These are phyloP conservation scores for Sporisorium iseilematis-ciliati DNA, from an alignment of 1,284 basidiomycete species.

Conservation along the genomic window DNA sequence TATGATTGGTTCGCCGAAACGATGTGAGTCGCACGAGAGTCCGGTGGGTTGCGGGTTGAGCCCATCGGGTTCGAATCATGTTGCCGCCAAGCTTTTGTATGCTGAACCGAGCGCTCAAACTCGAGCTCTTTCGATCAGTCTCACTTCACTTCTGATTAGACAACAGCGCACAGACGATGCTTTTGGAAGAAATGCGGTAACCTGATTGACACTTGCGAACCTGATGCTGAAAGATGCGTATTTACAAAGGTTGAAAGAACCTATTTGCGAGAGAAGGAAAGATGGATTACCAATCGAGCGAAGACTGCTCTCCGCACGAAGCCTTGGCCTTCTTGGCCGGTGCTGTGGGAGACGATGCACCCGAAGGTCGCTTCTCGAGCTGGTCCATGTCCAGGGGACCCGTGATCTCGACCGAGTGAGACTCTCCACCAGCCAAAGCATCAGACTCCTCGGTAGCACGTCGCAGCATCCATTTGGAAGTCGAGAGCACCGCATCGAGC, in stretches of 20 bases:
- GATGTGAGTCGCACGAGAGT: conserved; percentile 15
- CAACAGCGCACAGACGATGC: too few relatives aligned
- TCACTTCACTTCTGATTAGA: background rate
- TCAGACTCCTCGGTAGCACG: conserved; percentile 62
- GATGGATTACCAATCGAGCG: conserved; percentile 41
- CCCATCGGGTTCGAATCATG: background rate
- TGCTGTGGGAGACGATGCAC: conserved; percentile 4
- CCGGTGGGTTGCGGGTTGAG: background rate
- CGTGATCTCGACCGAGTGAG: conserved; percentile 50
- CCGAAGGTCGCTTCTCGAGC: conserved; percentile 16
- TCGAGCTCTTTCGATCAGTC: background rate
- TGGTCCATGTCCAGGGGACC: conserved; percentile 41
- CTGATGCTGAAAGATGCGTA: conserved; percentile 13
- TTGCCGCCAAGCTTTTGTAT: background rate
- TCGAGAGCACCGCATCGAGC: conserved; percentile 78
- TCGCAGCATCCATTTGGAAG: conserved; percentile 75
- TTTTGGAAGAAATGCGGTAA: background rate
- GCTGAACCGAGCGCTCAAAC: background rate
- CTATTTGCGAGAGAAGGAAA: background rate
- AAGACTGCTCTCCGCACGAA: conserved; percentile 36
- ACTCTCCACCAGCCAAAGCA: conserved; percentile 46
- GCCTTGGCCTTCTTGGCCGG: conserved; percentile 29
- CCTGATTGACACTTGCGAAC: background rate
- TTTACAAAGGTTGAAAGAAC: conserved; percentile 10
- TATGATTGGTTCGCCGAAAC: conserved; percentile 10